Evolutionary conservation across 129 eudicot genomes (phyloP).

Genomic region (Ambrosia trifida): DNA sequence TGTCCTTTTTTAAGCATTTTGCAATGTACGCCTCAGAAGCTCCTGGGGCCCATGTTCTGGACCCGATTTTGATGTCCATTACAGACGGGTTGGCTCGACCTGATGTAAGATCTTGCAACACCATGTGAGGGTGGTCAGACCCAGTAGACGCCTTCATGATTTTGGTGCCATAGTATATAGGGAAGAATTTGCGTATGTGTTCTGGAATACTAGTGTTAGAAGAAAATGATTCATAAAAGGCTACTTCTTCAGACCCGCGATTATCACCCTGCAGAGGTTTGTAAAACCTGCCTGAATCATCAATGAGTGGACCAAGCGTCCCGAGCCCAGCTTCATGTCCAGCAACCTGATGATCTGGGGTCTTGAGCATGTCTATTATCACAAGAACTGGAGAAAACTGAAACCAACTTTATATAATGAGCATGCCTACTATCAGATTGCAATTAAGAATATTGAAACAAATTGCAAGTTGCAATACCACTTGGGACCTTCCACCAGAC

Average conservation of each 20-base stretch:
- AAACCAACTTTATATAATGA: too few relatives aligned
- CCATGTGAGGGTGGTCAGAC: constrained; percentile 66
- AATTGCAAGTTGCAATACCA: constrained; percentile 21
- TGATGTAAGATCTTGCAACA: constrained; percentile 59
- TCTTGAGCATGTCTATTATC: constrained; percentile 54
- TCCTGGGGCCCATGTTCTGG: constrained; percentile 77
- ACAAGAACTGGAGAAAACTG: constrained; percentile 1
- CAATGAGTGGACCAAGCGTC: constrained; percentile 76
- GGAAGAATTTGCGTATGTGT: constrained; percentile 63
- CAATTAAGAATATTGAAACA: constrained; percentile 6
- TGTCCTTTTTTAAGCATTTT: constrained; percentile 73
- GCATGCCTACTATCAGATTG: too few relatives aligned
- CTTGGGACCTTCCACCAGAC: not conserved
- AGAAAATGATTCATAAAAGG: constrained; percentile 65
- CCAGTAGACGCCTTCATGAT: constrained; percentile 74
- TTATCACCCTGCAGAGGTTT: constrained; percentile 80
- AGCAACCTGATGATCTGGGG: constrained; percentile 83
- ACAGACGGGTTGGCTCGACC: constrained; percentile 54
- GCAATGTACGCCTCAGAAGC: constrained; percentile 62
- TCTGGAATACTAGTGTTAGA: constrained; percentile 51
- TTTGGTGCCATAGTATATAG: constrained; percentile 71
- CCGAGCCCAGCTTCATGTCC: constrained; percentile 71
- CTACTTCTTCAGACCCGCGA: constrained; percentile 68
- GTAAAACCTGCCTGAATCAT: constrained; percentile 77
- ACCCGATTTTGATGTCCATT: constrained; percentile 86